Evolutionary conservation across 768 basidiomycete species (phyloP), one percentile per base, ranked within the genome.

Genomic region (Trametopsis cervina): DNA sequence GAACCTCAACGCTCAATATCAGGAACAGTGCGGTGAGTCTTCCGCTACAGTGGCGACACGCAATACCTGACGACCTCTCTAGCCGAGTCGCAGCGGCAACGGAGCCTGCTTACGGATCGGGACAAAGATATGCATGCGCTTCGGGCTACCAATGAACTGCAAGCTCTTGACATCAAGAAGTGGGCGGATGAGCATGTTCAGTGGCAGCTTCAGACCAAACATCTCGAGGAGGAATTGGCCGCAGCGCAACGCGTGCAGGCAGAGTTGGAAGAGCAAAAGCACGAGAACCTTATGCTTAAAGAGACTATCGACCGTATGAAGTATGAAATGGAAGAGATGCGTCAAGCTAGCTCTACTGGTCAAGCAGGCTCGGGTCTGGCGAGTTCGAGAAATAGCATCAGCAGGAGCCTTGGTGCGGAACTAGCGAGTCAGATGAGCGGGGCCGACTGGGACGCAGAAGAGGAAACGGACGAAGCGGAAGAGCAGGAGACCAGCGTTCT

Each of bases 271-370:
- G 84, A 87, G 57, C 94, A 97, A 71, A 96, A 96, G 69, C 89
- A 91, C 58, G 90, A 94, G 72, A 97, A 96, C 59, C 62, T 95
- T 55, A 67, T 90, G 60, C 73, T 97, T 51, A 95, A 95, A 62
- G 94, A 97, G 72, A 96, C 93, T 1, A 97, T 97, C 56, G 93
- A 96, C 62, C 77, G 92, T 40, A 84, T 96, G 78, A 76, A 89
- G 25, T 95, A 85, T 54, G 94, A 97, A 58, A 80, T 97, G 75
- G 93, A 97, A 56, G 91, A 94, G 66, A 78, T 94, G 73, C 75
- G 91, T 35, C 78, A 69, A 44, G 68, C 64, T 40, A 62, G 67
- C 33, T 65, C 54, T 35, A 62, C 65, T 35, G 66, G 65, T n/a
- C 57, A 51, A 18, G 63, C 60, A 35, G 59, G 62, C 11, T 69